phyloP scores from a whole-genome alignment of 345 rosid genomes.

The Mangifera indica region DNA sequence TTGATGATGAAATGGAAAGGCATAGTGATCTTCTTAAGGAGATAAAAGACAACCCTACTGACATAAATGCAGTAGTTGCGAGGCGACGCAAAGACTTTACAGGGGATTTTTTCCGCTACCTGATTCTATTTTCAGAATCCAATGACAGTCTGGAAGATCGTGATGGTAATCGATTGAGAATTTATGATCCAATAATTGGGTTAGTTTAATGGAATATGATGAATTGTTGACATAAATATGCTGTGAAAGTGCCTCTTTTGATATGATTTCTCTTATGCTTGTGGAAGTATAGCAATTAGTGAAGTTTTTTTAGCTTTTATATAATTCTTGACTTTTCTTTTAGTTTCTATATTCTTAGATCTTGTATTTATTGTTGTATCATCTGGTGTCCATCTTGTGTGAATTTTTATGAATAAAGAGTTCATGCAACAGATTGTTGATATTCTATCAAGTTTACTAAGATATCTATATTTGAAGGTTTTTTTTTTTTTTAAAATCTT shows the following conservation, averaged over 20 bases:
- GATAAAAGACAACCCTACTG: conserved; percentile 78
- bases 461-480: too few species aligned
- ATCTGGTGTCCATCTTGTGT: too few species aligned
- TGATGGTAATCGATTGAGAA: conserved; percentile 59
- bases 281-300: background rate
- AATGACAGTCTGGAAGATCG: conserved; percentile 69
- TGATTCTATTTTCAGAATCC: conserved; percentile 62
- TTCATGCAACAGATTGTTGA: too few species aligned
- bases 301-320: background rate
- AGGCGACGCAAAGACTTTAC: conserved; percentile 76
- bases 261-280: background rate
- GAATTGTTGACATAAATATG: background rate
- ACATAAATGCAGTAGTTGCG: conserved; percentile 69
- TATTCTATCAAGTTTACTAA: too few species aligned
- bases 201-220: conserved; percentile 11
- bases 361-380: too few species aligned
- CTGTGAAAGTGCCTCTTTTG: background rate
- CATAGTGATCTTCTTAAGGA: conserved; percentile 73
- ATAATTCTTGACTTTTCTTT: background rate
- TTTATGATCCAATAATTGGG: background rate
- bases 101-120: conserved; percentile 69
- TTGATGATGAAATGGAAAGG: conserved; percentile 88
- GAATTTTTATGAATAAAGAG: too few species aligned
- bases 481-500: too few species aligned
- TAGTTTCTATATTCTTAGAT: too few species aligned